phyloP scores from a whole-genome alignment of 108 stramenopile genomes.

The Fragilariopsis cylindrus region DNA sequence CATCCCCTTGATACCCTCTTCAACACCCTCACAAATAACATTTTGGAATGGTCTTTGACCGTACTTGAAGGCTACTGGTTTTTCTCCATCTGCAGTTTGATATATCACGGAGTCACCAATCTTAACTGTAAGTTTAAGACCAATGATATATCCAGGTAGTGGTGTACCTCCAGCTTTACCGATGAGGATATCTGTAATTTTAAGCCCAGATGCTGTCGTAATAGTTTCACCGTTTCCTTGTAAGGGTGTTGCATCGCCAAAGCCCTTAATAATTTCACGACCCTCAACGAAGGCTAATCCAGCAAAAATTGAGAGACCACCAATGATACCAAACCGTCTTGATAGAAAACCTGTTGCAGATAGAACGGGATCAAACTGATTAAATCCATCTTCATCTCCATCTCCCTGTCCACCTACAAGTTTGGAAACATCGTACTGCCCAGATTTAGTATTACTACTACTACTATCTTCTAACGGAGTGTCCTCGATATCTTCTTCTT shows the following conservation, averaged over 20 bases:
- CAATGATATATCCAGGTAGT: too few species aligned
- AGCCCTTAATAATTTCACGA: not conserved
- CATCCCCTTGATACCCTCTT: too few species aligned
- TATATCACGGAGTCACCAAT: too few species aligned
- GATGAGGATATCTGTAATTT: not conserved
- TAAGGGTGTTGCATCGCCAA: not conserved
- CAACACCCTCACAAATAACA: too few species aligned
- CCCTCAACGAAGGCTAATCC: not conserved
- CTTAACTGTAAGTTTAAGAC: too few species aligned
- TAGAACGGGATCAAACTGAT: constrained; percentile 5
- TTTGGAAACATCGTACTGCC: constrained; percentile 7
- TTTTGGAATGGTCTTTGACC: too few species aligned
- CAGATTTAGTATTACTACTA: not conserved
- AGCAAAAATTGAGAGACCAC: not conserved
- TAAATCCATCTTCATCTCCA: not conserved
- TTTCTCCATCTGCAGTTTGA: too few species aligned
- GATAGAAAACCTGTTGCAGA: not conserved
- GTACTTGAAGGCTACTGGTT: too few species aligned
- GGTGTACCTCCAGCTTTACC: too few species aligned
- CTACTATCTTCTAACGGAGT: too few species aligned
- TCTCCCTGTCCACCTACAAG: not conserved
- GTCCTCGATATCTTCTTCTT: too few species aligned
- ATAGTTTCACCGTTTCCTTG: constrained; percentile 3
- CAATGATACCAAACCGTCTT: not conserved
- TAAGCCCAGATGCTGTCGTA: constrained; percentile 4